Percentiles rank a stretch among this genome's conserved stretches.
Evolutionary conservation across 345 rosid species (phyloP).

Genomic region (Luvunga scandens): DNA sequence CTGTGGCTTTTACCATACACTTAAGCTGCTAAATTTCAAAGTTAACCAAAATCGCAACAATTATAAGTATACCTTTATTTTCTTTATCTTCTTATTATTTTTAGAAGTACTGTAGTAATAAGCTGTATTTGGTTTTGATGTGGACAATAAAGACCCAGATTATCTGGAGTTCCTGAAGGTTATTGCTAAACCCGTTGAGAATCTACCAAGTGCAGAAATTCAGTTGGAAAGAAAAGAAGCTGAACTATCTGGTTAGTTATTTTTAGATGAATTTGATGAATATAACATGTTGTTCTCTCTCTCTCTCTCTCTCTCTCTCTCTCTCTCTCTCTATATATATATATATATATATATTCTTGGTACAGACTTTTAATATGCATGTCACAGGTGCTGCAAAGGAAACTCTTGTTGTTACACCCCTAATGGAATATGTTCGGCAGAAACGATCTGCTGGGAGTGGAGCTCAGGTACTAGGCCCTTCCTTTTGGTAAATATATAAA

Average conservation of each 20-base stretch:
- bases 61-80: too few species aligned
- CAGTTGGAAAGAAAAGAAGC: slow-evolving; percentile 73
- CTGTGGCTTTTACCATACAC: neutral
- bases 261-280: neutral
- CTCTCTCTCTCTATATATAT: too few species aligned
- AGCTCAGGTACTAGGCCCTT: slow-evolving; percentile 39
- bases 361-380: neutral
- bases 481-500: neutral
- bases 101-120: neutral
- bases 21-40: neutral
- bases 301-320: too few species aligned
- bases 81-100: neutral
- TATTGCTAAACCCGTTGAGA: slow-evolving; percentile 59
- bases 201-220: slow-evolving; percentile 64
- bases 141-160: slow-evolving; percentile 45
- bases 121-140: neutral
- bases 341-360: too few species aligned
- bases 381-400: slow-evolving; percentile 45
- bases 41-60: neutral
- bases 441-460: slow-evolving; percentile 62
- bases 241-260: slow-evolving; percentile 43
- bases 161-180: slow-evolving; percentile 67
- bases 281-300: neutral
- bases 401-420: slow-evolving; percentile 56
- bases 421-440: slow-evolving; percentile 81